Conservation (phyloP, 192 early-diverging fungal genomes). For the Coemansia sp. region DNA sequence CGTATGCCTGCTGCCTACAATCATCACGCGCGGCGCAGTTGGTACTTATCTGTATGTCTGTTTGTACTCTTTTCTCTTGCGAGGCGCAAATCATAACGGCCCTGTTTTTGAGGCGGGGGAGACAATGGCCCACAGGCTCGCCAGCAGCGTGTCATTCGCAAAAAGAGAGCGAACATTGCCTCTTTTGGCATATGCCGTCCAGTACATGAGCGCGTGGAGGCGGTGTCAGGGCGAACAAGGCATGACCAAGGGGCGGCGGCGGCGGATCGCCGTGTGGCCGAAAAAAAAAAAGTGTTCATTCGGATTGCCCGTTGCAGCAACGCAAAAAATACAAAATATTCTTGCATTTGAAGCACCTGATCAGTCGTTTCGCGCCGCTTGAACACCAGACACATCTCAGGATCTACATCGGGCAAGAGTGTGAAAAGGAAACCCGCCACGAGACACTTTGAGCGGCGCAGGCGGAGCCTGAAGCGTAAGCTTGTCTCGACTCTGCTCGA, state of each 20-base stretch:
- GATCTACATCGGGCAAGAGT: conserved; percentile 5
- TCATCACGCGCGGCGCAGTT: not conserved
- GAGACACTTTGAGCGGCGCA: not conserved
- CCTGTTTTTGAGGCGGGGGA: not conserved
- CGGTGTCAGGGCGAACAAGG: not conserved
- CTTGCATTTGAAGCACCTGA: conserved; percentile 5
- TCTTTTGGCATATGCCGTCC: conserved; percentile 5
- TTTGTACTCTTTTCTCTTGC: not conserved
- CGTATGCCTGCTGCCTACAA: not conserved
- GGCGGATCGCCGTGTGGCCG: not conserved
- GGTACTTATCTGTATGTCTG: not conserved
- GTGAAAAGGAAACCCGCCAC: not conserved
- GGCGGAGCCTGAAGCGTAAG: conserved; percentile 2
- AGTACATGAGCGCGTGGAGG: not conserved
- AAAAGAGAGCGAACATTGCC: not conserved
- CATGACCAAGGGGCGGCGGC: conserved; percentile 9
- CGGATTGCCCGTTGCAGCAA: conserved; percentile 7
- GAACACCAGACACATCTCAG: conserved; percentile 13
- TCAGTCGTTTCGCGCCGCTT: conserved; percentile 2
- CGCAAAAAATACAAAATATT: conserved; percentile 1
- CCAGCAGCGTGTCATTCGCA: conserved; percentile 2
- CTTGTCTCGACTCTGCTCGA: not conserved
- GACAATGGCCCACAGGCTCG: conserved; percentile 1
- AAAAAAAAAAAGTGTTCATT: conserved; percentile 3
- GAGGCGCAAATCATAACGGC: conserved; percentile 9